Base-by-base conservation (phyloP, 345 rosid species). In the Rhodomyrtus tomentosa region DNA sequence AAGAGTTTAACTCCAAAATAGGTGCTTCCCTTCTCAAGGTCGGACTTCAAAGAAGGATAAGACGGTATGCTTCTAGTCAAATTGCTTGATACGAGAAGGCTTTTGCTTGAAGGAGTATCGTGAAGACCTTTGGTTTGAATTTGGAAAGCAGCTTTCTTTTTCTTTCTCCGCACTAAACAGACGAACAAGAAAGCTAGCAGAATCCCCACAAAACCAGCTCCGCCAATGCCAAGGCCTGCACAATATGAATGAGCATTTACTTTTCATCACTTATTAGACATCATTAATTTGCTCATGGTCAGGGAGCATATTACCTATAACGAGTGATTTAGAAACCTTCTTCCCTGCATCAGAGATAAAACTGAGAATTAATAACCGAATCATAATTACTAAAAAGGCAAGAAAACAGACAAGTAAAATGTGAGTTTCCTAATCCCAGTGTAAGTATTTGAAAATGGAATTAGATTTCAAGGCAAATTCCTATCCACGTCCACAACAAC, bases 1-100 rank as follows among this genome's bases (percentile, higher is more conserved):
- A 88, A 88, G 79, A 88, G 76, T 22, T 86, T 86, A 36, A 82
- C 89, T 51, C 90, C 90, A 38, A 84, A 88, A 32, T 88, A 88
- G 81, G 86, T 86, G 52, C 86, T 84, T 52, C 85, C 76, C 83
- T 51, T 86, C 49, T 48, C 83, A 40, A 55, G 38, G 36, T 50
- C 81, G 8, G 87, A 76, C 25, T 22, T 83, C 8, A 50, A 49
- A 36, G 88, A 76, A 76, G 85, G 80, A 50, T 10, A 59, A 25
- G 81, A 83, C 38, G 81, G 50, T 4, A 83, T 86, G 54, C 58
- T 83, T 80, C 81, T 24, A 24, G 85, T 36, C 79, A 40, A 56
- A 36, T 72, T 50, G 10, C 11, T 79, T 24, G 82, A 76, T 14
- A 55, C 6, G 21, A 68, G 87, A 51, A 79, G 87, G 13, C 50